These are phyloP conservation scores for Cryptosporidium ryanae DNA, from an alignment of 169 alveolate genomes.

Conservation along the genomic window DNA sequence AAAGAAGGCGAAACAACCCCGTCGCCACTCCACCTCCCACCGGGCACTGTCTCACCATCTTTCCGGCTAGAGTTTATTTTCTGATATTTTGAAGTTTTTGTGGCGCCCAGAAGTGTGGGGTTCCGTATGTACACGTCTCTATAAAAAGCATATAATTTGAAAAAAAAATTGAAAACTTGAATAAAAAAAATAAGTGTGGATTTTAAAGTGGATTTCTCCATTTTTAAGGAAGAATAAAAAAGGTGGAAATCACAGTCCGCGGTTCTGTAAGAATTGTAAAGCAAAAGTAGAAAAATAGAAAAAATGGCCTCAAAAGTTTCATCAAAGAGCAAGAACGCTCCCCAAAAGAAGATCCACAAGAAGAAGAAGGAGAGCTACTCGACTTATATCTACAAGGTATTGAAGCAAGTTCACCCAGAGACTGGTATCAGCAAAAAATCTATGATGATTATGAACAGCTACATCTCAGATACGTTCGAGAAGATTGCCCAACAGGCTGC, in stretches of 20 bases:
- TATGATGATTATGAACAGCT: conserved; percentile 96
- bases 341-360: conserved; percentile 69
- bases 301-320: conserved; percentile 75
- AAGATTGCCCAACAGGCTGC: conserved; percentile 96
- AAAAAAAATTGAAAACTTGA: conserved; percentile 8
- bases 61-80: too few species aligned
- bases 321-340: conserved; percentile 54
- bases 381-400: conserved; percentile 90
- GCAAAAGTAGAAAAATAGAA: conserved; percentile 12
- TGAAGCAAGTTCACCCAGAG: conserved; percentile 97
- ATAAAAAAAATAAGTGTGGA: conserved; percentile 42
- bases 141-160: not conserved
- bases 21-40: too few species aligned
- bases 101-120: conserved; percentile 26
- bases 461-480: conserved; percentile 95
- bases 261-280: conserved; percentile 63
- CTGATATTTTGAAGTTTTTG: not conserved
- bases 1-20: too few species aligned
- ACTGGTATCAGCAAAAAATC: conserved; percentile 96
- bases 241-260: conserved; percentile 70
- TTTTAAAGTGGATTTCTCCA: conserved; percentile 73
- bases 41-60: too few species aligned
- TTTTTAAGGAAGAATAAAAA: conserved; percentile 7
- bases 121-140: conserved; percentile 52
- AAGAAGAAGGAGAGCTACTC: conserved; percentile 80